Conservation (phyloP, 345 rosid genomes). For the Pugionium dolabratum region DNA sequence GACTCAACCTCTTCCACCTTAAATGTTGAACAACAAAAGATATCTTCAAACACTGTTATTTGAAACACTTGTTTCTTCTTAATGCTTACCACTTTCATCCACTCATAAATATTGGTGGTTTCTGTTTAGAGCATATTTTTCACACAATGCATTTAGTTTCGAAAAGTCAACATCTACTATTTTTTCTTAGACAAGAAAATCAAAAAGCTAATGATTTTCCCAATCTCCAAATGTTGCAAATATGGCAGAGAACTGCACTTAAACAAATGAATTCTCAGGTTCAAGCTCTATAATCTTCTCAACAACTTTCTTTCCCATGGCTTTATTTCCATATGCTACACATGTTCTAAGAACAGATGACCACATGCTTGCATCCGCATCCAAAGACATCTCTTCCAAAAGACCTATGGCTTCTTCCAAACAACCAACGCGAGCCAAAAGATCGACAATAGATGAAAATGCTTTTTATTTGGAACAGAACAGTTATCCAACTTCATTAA, state of each 20-base stretch:
- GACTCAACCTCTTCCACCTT: constrained; percentile 42
- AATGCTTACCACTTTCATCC: constrained; percentile 40
- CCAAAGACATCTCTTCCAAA: constrained; percentile 58
- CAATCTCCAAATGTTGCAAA: constrained; percentile 77
- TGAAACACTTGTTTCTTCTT: constrained; percentile 27
- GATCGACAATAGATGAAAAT: constrained; percentile 84
- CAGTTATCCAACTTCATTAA: constrained; percentile 57
- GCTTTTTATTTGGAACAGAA: constrained; percentile 69
- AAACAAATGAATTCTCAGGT: constrained; percentile 76
- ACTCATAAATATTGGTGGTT: constrained; percentile 27
- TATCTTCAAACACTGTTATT: constrained; percentile 31
- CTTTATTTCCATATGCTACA: constrained; percentile 62
- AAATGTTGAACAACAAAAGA: constrained; percentile 37
- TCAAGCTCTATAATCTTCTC: constrained; percentile 68
- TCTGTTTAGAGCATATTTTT: constrained; percentile 8
- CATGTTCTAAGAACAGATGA: constrained; percentile 76
- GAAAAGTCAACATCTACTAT: constrained; percentile 31
- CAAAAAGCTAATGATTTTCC: constrained; percentile 41
- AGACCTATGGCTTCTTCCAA: constrained; percentile 63
- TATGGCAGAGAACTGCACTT: constrained; percentile 67
- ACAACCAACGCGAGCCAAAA: constrained; percentile 75
- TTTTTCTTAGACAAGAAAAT: constrained; percentile 28
- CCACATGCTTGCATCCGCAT: constrained; percentile 73
- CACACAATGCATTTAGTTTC: constrained; percentile 19
- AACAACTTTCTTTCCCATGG: constrained; percentile 70